Percentiles rank a stretch among this genome's conserved stretches.
Evolutionary conservation across 1,284 basidiomycete genomes (phyloP).

Genomic region (Cutaneotrichosporon daszewskae): DNA sequence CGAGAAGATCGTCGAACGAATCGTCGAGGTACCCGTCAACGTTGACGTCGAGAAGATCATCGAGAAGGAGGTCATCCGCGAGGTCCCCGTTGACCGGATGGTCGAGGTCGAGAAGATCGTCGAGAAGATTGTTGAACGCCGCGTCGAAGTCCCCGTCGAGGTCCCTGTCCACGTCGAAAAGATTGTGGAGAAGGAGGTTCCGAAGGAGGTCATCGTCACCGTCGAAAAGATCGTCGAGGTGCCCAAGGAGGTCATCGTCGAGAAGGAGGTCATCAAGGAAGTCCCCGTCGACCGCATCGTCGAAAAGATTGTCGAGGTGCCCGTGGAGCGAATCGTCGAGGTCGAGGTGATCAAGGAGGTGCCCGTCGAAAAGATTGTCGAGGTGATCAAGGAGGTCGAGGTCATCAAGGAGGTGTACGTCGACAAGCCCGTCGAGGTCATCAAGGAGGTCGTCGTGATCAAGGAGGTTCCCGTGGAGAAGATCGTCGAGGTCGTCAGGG

Average conservation of each 20-base stretch:
- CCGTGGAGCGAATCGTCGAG: constrained; percentile 32
- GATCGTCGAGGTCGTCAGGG: constrained; percentile 45
- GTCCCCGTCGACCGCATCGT: constrained; percentile 26
- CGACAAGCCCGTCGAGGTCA: constrained; percentile 29
- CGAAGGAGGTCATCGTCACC: constrained; percentile 40
- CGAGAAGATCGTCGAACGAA: constrained; percentile 47
- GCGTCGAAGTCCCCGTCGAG: constrained; percentile 35
- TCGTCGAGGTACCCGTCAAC: constrained; percentile 34
- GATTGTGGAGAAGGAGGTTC: constrained; percentile 42
- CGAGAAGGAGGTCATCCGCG: constrained; percentile 39
- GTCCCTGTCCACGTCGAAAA: constrained; percentile 32
- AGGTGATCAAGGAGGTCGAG: constrained; percentile 30
- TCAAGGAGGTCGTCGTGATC: constrained; percentile 23
- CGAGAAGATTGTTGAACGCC: constrained; percentile 41
- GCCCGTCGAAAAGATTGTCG: constrained; percentile 46
- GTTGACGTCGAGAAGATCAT: constrained; percentile 42
- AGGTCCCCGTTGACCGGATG: constrained; percentile 34
- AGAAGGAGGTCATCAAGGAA: constrained; percentile 36
- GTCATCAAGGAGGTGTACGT: constrained; percentile 32
- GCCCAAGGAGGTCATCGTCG: constrained; percentile 44
- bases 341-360: constrained; percentile 32
- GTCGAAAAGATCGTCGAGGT: constrained; percentile 47
- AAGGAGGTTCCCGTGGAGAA: constrained; percentile 45
- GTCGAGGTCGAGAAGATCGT: constrained; percentile 44
- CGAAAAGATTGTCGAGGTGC: constrained; percentile 37